phyloP scores from a whole-genome alignment of 148 eudicot genomes.

The Vaccinium myrtillus region DNA sequence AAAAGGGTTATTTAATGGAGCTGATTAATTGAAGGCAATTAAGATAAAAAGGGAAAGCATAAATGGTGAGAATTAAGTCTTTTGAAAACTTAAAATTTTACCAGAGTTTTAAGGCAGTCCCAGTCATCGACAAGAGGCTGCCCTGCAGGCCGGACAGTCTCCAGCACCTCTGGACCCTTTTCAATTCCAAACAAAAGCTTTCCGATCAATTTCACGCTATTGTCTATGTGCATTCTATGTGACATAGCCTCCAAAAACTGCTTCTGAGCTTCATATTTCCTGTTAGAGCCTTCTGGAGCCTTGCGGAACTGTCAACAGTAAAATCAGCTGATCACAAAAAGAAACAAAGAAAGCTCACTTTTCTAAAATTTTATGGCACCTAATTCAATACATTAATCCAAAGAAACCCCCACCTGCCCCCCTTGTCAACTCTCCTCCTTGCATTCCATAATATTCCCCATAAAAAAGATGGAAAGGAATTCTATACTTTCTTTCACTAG shows the following conservation, averaged over 20 bases:
- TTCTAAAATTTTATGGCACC: not conserved
- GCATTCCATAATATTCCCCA: too few relatives aligned
- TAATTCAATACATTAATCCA: not conserved
- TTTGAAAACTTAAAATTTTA: slow-evolving; percentile 25
- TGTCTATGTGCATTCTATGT: slow-evolving; percentile 82
- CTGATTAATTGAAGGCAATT: not conserved
- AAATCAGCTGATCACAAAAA: not conserved
- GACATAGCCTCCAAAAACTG: slow-evolving; percentile 81
- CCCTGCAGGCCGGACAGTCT: slow-evolving; percentile 60
- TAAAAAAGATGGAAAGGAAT: too few relatives aligned
- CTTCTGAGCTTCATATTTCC: slow-evolving; percentile 75
- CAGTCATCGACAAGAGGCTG: slow-evolving; percentile 94
- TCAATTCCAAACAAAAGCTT: slow-evolving; percentile 89
- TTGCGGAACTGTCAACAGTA: slow-evolving; percentile 60
- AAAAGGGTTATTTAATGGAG: not conserved
- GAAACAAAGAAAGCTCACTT: not conserved
- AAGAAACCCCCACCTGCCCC: not conserved
- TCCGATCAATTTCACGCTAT: slow-evolving; percentile 68
- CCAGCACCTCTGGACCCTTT: slow-evolving; percentile 62
- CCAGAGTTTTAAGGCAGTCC: slow-evolving; percentile 78
- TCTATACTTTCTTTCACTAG: not conserved
- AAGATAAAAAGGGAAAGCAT: slow-evolving; percentile 1
- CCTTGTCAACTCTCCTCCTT: not conserved
- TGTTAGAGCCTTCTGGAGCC: slow-evolving; percentile 86
- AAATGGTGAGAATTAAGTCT: not conserved